Conservation (phyloP, 2,329 filamentous ascomycete genomes). For the Colletotrichum karsti region DNA sequence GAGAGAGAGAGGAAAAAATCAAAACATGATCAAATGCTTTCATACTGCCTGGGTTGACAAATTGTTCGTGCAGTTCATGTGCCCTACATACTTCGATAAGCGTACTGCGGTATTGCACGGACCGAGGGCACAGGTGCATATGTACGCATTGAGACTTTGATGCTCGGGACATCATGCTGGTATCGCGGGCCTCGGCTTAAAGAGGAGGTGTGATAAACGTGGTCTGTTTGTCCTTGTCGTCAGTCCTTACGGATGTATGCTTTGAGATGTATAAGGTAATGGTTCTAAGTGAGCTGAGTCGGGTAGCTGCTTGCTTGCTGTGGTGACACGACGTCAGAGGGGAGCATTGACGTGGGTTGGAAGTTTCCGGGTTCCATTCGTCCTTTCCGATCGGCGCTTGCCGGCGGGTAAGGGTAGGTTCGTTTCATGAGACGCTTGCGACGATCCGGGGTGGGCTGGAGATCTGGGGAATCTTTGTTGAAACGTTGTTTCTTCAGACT, state of each 20-base stretch:
- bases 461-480: neutral
- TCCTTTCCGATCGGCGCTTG: neutral
- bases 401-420: neutral
- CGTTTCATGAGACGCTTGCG: constrained; percentile 14
- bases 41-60: neutral
- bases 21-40: neutral
- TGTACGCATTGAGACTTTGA: neutral
- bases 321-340: neutral
- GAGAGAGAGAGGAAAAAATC: neutral
- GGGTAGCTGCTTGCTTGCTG: neutral
- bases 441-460: neutral
- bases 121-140: neutral
- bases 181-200: neutral
- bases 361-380: no score
- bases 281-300: no score
- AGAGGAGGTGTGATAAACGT: no score
- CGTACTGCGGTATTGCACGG: neutral
- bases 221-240: no score
- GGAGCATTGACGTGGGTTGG: no score
- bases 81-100: neutral
- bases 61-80: neutral
- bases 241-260: no score
- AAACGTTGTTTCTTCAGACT: constrained; percentile 11
- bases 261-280: no score
- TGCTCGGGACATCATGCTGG: neutral